Conservation (phyloP, 805 yeast genomes). For the Ogataea zsoltii region DNA sequence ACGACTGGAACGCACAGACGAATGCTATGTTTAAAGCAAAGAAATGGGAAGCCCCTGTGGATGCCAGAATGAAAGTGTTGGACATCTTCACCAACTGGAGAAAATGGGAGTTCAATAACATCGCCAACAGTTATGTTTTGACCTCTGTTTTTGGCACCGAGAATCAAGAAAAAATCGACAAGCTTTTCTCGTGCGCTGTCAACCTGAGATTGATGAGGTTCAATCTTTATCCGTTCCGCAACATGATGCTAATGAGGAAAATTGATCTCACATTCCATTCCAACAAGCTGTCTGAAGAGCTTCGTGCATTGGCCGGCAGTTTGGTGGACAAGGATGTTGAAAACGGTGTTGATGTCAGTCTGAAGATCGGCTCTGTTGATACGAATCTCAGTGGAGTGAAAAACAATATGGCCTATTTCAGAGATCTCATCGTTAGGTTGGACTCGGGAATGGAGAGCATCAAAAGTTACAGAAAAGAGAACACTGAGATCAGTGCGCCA, state of each 20-base stretch:
- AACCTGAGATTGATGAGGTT: slow-evolving; percentile 17
- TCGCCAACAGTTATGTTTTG: slow-evolving; percentile 58
- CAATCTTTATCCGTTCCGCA: slow-evolving; percentile 24
- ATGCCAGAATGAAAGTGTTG: slow-evolving; percentile 57
- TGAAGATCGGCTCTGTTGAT: slow-evolving; percentile 19
- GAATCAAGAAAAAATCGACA: slow-evolving; percentile 5
- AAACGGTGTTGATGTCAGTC: slow-evolving; percentile 21
- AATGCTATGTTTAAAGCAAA: slow-evolving; percentile 33
- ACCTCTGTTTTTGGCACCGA: slow-evolving; percentile 45
- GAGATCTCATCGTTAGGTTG: slow-evolving; percentile 1
- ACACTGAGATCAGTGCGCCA: background rate
- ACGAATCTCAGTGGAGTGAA: slow-evolving; percentile 16
- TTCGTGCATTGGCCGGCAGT: slow-evolving; percentile 18
- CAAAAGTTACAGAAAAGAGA: background rate
- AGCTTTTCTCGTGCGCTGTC: slow-evolving; percentile 9
- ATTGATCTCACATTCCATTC: slow-evolving; percentile 17
- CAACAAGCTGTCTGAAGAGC: slow-evolving; percentile 10
- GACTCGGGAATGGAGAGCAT: background rate
- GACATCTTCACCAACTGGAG: slow-evolving; percentile 77
- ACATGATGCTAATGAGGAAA: slow-evolving; percentile 17
- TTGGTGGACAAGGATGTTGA: slow-evolving; percentile 19
- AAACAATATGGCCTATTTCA: slow-evolving; percentile 3
- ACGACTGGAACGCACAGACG: slow-evolving; percentile 43
- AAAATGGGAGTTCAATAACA: slow-evolving; percentile 81
- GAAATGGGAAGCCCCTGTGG: slow-evolving; percentile 46